Evolutionary conservation across 2,329 filamentous ascomycete species (phyloP).

Genomic region (Cercospora nicotianae): DNA sequence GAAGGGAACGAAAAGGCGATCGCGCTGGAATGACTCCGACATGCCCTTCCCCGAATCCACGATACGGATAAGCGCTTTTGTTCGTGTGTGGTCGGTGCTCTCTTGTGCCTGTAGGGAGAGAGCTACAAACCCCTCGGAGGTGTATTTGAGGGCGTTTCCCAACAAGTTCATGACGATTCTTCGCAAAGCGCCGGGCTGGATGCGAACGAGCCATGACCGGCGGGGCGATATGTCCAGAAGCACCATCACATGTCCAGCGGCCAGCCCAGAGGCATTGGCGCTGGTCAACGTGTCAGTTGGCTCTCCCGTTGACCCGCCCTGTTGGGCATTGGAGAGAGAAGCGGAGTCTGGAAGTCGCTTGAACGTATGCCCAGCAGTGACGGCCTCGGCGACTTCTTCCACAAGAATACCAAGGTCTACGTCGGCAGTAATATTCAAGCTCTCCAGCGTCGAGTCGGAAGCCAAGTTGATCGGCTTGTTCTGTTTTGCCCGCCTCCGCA

Average conservation of each 20-base stretch:
- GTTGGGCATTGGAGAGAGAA: conserved; percentile 14
- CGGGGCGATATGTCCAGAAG: conserved; percentile 47
- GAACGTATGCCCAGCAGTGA: conserved; percentile 53
- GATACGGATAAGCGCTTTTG: conserved; percentile 25
- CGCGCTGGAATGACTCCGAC: conserved; percentile 33
- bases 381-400: conserved; percentile 58
- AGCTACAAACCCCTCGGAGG: conserved; percentile 44
- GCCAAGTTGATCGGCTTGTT: conserved; percentile 34
- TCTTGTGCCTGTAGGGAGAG: conserved; percentile 39
- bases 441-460: conserved; percentile 29
- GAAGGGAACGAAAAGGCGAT: conserved; percentile 39
- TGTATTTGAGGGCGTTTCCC: conserved; percentile 53
- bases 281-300: conserved; percentile 8
- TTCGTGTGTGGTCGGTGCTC: conserved; percentile 19
- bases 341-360: conserved; percentile 29
- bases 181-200: conserved; percentile 49
- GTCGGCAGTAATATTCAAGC: conserved; percentile 38
- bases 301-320: not conserved
- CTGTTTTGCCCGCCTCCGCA: conserved; percentile 30
- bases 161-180: conserved; percentile 51
- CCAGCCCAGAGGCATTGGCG: conserved; percentile 1
- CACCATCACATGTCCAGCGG: conserved; percentile 39
- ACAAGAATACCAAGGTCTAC: conserved; percentile 49
- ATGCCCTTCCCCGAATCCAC: conserved; percentile 41
- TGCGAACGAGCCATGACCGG: conserved; percentile 46